Percentiles rank a stretch among this genome's conserved stretches.
These are phyloP conservation scores for Bipolaris zeicola DNA, from an alignment of 2,329 filamentous ascomycete species.

Conservation along the genomic window DNA sequence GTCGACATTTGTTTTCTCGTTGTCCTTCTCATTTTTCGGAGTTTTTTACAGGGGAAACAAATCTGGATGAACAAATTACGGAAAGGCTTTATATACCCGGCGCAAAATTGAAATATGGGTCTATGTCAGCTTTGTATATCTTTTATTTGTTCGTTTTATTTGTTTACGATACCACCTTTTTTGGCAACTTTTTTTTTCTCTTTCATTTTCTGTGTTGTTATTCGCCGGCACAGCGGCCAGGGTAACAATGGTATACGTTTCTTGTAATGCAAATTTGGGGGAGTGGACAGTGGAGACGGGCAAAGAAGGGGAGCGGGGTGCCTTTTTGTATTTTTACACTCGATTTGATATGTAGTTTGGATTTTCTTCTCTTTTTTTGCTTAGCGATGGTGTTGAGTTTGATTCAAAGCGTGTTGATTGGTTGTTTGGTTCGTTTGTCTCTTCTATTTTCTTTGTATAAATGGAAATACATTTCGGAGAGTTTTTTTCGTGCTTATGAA, in stretches of 20 bases:
- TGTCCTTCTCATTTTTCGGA: background rate
- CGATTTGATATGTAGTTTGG: background rate
- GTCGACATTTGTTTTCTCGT: background rate
- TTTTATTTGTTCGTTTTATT: background rate
- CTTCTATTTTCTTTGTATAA: background rate
- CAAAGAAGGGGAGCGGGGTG: no score
- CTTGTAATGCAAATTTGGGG: background rate
- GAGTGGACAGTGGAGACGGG: no score
- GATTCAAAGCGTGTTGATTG: background rate
- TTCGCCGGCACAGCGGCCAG: background rate
- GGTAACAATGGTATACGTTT: background rate
- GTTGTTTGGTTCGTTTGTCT: no score
- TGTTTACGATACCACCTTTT: background rate
- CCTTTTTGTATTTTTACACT: background rate
- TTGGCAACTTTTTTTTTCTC: background rate
- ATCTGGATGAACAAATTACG: background rate
- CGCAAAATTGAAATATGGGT: background rate
- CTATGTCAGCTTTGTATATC: background rate
- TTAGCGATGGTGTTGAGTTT: background rate
- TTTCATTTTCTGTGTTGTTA: background rate
- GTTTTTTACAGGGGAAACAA: background rate
- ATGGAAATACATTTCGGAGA: background rate
- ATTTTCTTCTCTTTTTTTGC: background rate
- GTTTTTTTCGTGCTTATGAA: background rate
- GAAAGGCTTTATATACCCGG: background rate